Conservation (phyloP, 495 filamentous ascomycete species). For the Lasiosphaeris hirsuta region DNA sequence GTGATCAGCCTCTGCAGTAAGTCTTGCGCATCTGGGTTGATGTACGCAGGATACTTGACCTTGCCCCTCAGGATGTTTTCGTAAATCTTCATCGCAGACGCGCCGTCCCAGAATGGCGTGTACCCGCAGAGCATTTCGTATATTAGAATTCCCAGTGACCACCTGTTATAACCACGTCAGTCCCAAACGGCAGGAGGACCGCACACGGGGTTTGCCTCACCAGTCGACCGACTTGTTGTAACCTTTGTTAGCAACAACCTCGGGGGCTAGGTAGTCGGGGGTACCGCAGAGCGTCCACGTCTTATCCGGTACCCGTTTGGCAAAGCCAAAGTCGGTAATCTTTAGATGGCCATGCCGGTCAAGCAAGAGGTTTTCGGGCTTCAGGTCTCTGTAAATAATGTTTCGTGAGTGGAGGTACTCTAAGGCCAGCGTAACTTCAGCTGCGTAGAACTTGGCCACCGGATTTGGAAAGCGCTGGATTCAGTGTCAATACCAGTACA, state of each 20-base stretch:
- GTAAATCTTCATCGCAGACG: slow-evolving; percentile 97
- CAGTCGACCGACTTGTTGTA: slow-evolving; percentile 99
- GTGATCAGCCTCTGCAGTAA: slow-evolving; percentile 91
- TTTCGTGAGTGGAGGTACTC: slow-evolving; percentile 94
- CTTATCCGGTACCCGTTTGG: slow-evolving; percentile 96
- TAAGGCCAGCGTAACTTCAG: slow-evolving; percentile 90
- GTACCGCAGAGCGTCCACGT: slow-evolving; percentile 99
- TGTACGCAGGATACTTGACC: slow-evolving; percentile 93
- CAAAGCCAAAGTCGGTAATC: slow-evolving; percentile 98
- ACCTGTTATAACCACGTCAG: slow-evolving; percentile 54
- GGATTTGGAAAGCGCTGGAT: slow-evolving; percentile 95
- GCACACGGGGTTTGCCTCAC: slow-evolving; percentile 50
- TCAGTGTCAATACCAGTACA: slow-evolving; percentile 8
- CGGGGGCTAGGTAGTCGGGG: slow-evolving; percentile 96
- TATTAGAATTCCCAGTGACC: slow-evolving; percentile 96
- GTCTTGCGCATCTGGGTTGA: slow-evolving; percentile 90
- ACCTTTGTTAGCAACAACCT: slow-evolving; percentile 94
- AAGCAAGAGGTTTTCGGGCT: slow-evolving; percentile 92
- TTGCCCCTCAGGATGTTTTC: slow-evolving; percentile 94
- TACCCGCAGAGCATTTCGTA: slow-evolving; percentile 99
- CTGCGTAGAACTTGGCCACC: slow-evolving; percentile 98
- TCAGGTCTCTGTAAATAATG: slow-evolving; percentile 96
- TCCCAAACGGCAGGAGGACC: not conserved
- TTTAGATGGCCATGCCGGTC: slow-evolving; percentile 97
- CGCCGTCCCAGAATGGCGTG: slow-evolving; percentile 97